Base-by-base conservation (phyloP, 2,329 filamentous ascomycete species). In the Zarea fungicola region DNA sequence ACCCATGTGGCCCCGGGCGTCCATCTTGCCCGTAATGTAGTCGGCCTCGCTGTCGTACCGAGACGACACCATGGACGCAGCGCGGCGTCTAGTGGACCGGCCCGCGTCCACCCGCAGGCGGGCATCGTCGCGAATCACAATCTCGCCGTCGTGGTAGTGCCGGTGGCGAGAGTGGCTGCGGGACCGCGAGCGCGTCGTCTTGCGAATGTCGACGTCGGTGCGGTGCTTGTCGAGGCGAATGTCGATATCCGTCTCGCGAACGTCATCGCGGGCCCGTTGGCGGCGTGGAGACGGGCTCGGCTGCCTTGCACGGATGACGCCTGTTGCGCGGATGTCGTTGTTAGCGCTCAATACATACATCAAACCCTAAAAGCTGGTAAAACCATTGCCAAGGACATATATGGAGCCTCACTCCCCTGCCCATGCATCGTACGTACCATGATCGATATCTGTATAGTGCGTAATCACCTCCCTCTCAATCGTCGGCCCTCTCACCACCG, bases 391-490 rank as follows among this genome's bases (percentile, higher is more conserved):
- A n/a, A n/a, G n/a, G n/a, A n/a, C n/a, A n/a, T n/a, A n/a, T n/a
- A n/a, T n/a, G n/a, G n/a, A n/a, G n/a, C n/a, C n/a, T n/a, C n/a
- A n/a, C n/a, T n/a, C n/a, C n/a, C n/a, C n/a, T n/a, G n/a, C n/a
- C n/a, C n/a, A n/a, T n/a, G n/a, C n/a, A n/a, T n/a, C n/a, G 13
- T 4, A 65, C 81, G 63, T 73, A 89, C 87, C 90, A 68, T 95
- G 89, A 61, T 95, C 87, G 58, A 95, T 85, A 61, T 92, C 87
- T 50, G 84, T 80, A 63, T 93, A 92, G 67, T 93, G 88, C 0
- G 89, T 95, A 56, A 95, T 91, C 51, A 95, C 83, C 62, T 96
- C 88, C 60, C 92, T 83, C 66, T 92, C 87, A 57, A 95, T 89
- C 1, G 85, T 86, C 28, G 89, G 89, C 18, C 84, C 83, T 35